Conservation (phyloP, 2,329 filamentous ascomycete genomes). For the Pseudogymnoascus sp. region DNA sequence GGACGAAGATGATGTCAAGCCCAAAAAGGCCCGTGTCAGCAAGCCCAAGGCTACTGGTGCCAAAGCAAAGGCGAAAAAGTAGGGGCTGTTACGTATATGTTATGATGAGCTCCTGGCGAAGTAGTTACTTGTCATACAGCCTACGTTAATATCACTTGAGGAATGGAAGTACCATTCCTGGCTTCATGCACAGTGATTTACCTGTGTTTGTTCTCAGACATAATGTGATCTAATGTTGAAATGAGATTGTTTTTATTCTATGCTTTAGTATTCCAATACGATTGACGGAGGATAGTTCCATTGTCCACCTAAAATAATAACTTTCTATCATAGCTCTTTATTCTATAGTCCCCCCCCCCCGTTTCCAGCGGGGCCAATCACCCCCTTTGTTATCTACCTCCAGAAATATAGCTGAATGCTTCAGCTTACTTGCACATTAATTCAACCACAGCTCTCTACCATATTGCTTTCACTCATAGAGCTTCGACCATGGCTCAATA, state of each 20-base stretch:
- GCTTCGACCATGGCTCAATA: neutral
- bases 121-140: neutral
- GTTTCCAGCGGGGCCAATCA: neutral
- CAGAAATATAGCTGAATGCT: neutral
- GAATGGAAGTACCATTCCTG: neutral
- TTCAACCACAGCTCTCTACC: neutral
- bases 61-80: slow-evolving; percentile 25
- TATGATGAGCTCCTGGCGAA: neutral
- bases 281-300: neutral
- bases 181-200: neutral
- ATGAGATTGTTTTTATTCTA: neutral
- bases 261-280: neutral
- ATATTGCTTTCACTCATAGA: neutral
- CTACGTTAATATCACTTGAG: neutral
- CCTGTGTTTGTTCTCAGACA: neutral
- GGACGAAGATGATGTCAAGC: slow-evolving; percentile 18
- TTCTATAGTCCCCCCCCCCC: neutral
- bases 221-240: neutral
- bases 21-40: slow-evolving; percentile 11
- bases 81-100: neutral
- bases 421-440: neutral
- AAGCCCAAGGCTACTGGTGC: slow-evolving; percentile 19
- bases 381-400: neutral
- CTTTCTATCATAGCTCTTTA: neutral
- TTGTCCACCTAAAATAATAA: neutral